Evolutionary conservation across 352 stramenopile genomes (phyloP), one percentile per base, ranked within the genome.

Genomic region (Phytophthora pistaciae): DNA sequence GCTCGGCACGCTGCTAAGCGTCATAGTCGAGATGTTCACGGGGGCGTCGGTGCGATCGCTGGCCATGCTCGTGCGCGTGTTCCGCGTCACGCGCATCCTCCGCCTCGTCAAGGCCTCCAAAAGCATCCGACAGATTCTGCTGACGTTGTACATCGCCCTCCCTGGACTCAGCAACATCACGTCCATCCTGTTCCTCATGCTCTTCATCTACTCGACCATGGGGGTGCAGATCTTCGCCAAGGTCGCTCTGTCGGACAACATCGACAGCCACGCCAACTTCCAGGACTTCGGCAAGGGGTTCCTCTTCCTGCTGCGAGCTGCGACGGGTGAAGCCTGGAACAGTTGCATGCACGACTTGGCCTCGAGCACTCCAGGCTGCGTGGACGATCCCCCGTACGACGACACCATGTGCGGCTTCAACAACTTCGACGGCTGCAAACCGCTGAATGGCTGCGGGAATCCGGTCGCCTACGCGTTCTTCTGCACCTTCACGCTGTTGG

Each of bases 161-260:
- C 95, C 94, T 31, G 90, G 85, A 1, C 85, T 98, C 18, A 92
- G 82, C 57, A 98, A 98, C 72, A 95, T 99, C 62, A 93, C 87
- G 29, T 92, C 83, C 6, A 91, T 99, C 38, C 60, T 98, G 25
- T 91, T 98, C 25, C 74, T 99, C 7, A 90, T 99, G 74, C 77
- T 98, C 16, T 98, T 98, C 78, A 98, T 98, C 61, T 98, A 97
- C 70, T 81, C 95, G 48, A 94, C 96, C 0, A 91, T 97, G 84
- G 93, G 93, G 1, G 89, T 98, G 18, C 91, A 99, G 77, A 82
- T 98, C 29, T 99, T 98, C 69, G 92, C 91, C 20, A 97, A 93
- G 27, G 83, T 98, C 3, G 82, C 82, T 3, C 68, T 96, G 48
- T 68, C 50, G 0, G 71, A 83, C 29, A 91, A 91, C 52, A 84